A percentile compares a stretch with the other conserved stretches of the same genome.
phyloP scores from a whole-genome alignment of 805 yeast species.

The Alloascoidea hylecoeti region DNA sequence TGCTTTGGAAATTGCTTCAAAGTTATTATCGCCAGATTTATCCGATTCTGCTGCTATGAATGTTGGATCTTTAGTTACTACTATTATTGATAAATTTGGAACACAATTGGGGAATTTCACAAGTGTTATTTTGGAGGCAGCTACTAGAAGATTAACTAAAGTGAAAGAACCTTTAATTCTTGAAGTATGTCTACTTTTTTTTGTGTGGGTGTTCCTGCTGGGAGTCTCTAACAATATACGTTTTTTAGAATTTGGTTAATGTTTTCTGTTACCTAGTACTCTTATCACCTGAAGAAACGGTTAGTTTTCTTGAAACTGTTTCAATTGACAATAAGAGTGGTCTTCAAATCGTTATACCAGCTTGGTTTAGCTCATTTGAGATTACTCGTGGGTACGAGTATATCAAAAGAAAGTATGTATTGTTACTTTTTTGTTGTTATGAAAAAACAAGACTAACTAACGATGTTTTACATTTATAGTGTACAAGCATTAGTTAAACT shows the following conservation, averaged over 20 bases:
- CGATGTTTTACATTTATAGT: conserved; percentile 17
- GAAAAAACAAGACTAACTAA: not conserved
- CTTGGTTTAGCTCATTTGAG: conserved; percentile 79
- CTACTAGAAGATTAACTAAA: conserved; percentile 46
- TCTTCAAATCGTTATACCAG: conserved; percentile 44
- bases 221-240: not conserved
- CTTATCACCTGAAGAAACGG: conserved; percentile 44
- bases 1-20: conserved; percentile 50
- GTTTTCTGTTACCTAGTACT: conserved; percentile 64
- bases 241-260: conserved; percentile 39
- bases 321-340: conserved; percentile 19
- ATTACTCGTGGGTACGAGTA: conserved; percentile 66
- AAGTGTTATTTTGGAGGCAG: conserved; percentile 54
- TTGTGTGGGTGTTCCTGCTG: too few relatives aligned
- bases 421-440: not conserved
- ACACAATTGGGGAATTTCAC: conserved; percentile 22
- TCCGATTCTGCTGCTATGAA: conserved; percentile 75
- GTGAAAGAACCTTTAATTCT: conserved; percentile 62
- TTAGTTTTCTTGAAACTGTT: conserved; percentile 41
- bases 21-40: conserved; percentile 54
- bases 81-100: conserved; percentile 40
- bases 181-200: conserved; percentile 20
- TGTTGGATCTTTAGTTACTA: conserved; percentile 52
- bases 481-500: conserved; percentile 61
- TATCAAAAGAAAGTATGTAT: conserved; percentile 33